These are phyloP conservation scores for Yamagishiella unicocca DNA, from an alignment of 139 green algal species.

Conservation along the genomic window DNA sequence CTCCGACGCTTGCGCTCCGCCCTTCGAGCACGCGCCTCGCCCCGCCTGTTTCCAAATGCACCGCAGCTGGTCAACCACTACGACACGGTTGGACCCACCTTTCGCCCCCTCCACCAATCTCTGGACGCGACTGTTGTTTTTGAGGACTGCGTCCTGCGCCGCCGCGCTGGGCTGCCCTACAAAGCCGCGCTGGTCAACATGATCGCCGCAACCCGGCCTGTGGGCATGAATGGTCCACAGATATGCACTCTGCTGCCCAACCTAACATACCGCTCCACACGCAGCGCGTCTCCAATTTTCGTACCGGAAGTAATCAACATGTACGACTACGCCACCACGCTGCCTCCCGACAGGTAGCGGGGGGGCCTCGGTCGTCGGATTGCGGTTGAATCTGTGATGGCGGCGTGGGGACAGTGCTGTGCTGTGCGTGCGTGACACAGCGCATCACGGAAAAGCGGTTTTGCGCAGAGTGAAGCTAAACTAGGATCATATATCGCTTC, in stretches of 20 bases:
- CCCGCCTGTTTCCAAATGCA: too few species aligned
- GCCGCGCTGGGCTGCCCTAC: not conserved
- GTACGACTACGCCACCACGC: conserved; percentile 10
- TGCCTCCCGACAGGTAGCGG: not conserved
- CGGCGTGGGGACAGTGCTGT: too few species aligned
- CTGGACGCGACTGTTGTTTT: not conserved
- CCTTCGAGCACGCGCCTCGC: too few species aligned
- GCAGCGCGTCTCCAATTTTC: not conserved
- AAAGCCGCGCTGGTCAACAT: conserved; percentile 25
- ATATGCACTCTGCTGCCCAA: not conserved
- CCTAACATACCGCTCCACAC: not conserved
- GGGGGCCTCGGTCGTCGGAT: not conserved
- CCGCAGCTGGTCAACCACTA: conserved; percentile 37
- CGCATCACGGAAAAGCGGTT: too few species aligned
- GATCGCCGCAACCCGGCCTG: not conserved
- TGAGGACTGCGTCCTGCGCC: not conserved
- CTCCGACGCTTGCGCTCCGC: too few species aligned
- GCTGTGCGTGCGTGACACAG: too few species aligned
- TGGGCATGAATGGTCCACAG: not conserved
- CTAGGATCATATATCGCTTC: too few species aligned
- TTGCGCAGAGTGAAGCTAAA: too few species aligned
- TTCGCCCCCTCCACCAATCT: not conserved
- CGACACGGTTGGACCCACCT: conserved; percentile 19
- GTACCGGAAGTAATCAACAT: conserved; percentile 6
- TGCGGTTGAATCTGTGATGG: not conserved